Conservation (phyloP, 2,329 filamentous ascomycete genomes). For the Fusarium nurragi region DNA sequence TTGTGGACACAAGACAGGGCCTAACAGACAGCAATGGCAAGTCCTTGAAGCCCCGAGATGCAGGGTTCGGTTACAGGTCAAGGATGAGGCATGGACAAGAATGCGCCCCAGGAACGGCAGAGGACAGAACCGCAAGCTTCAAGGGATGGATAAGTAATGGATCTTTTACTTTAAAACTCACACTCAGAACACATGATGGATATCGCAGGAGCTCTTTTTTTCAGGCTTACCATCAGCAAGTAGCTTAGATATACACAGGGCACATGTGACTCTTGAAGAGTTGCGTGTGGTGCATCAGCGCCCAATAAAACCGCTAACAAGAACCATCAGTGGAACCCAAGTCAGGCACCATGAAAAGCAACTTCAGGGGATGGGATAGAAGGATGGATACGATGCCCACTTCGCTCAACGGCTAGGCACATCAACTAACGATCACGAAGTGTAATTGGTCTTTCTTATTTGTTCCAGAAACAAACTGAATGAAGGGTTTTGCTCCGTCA, state of each 20-base stretch:
- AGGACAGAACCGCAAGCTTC: background rate
- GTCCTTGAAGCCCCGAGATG: constrained; percentile 24
- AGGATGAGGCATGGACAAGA: constrained; percentile 32
- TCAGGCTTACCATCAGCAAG: background rate
- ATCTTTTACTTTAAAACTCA: constrained; percentile 8
- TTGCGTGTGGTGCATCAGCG: constrained; percentile 2
- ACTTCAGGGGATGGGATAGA: constrained; percentile 26
- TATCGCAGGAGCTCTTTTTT: background rate
- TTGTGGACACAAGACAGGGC: constrained; percentile 38
- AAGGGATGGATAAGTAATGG: constrained; percentile 14
- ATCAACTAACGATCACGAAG: constrained; percentile 8
- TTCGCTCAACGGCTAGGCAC: constrained; percentile 23
- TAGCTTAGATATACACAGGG: constrained; percentile 8
- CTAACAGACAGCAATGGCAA: constrained; percentile 24
- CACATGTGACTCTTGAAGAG: constrained; percentile 12
- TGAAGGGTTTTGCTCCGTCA: background rate
- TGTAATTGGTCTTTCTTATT: constrained; percentile 11
- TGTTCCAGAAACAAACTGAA: constrained; percentile 29
- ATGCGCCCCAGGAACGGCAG: constrained; percentile 19
- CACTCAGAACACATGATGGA: background rate
- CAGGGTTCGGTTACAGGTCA: constrained; percentile 39
- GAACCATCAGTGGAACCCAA: constrained; percentile 30
- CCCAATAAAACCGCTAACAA: constrained; percentile 32
- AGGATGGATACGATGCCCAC: constrained; percentile 27
- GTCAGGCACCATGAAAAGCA: constrained; percentile 36